Conservation (phyloP, 768 basidiomycete genomes). For the Amanita molliuscula region DNA sequence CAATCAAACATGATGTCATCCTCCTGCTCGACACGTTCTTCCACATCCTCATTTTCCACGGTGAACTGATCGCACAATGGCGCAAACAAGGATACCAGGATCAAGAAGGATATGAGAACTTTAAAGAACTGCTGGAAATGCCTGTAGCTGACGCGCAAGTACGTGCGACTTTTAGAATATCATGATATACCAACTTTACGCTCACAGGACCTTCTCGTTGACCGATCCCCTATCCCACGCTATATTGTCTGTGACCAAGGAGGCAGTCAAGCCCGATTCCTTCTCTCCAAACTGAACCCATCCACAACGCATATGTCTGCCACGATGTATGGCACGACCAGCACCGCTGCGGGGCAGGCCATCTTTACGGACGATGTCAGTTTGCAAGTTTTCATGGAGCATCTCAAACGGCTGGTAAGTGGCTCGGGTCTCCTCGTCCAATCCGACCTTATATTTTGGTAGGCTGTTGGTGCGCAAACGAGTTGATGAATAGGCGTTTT, state of each 20-base stretch:
- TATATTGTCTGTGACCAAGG: slow-evolving; percentile 98
- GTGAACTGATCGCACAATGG: slow-evolving; percentile 95
- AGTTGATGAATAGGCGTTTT: slow-evolving; percentile 11
- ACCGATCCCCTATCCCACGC: slow-evolving; percentile 94
- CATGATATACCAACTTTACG: background rate
- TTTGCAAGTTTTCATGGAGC: slow-evolving; percentile 96
- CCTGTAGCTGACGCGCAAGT: slow-evolving; percentile 89
- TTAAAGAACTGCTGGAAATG: slow-evolving; percentile 83
- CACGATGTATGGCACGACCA: slow-evolving; percentile 78
- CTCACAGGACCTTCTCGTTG: slow-evolving; percentile 78
- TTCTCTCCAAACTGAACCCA: slow-evolving; percentile 92
- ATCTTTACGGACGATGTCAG: slow-evolving; percentile 99
- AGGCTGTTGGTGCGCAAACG: slow-evolving; percentile 23
- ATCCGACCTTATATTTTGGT: background rate
- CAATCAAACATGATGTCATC: slow-evolving; percentile 94
- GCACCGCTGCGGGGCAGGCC: slow-evolving; percentile 67
- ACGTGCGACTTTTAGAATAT: slow-evolving; percentile 7
- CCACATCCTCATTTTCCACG: slow-evolving; percentile 99
- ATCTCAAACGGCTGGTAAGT: slow-evolving; percentile 83
- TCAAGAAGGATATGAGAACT: slow-evolving; percentile 97
- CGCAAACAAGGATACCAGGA: slow-evolving; percentile 97
- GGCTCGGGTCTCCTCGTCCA: background rate
- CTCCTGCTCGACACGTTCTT: slow-evolving; percentile 98
- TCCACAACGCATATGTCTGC: slow-evolving; percentile 96
- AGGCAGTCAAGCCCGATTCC: slow-evolving; percentile 96